Percentiles rank a stretch among this genome's conserved stretches.
These are phyloP conservation scores for Huntiella decipiens DNA, from an alignment of 2,329 filamentous ascomycete species.

Conservation along the genomic window DNA sequence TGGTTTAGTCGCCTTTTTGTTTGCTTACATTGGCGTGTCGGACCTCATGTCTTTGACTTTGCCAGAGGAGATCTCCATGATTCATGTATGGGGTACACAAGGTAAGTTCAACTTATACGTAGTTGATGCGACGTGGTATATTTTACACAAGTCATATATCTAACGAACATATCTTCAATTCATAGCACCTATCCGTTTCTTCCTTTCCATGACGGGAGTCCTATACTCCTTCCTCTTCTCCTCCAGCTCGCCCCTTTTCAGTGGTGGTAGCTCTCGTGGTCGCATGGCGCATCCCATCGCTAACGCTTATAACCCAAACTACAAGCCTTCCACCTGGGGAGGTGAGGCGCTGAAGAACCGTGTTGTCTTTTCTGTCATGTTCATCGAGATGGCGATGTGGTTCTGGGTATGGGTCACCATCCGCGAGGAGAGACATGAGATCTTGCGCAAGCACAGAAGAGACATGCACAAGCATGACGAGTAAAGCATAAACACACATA, in stretches of 20 bases:
- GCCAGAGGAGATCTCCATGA: constrained; percentile 43
- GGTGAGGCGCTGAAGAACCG: constrained; percentile 62
- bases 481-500: neutral
- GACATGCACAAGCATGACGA: constrained; percentile 7
- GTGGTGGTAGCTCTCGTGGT: constrained; percentile 15
- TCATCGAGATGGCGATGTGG: constrained; percentile 69
- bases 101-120: constrained; percentile 27
- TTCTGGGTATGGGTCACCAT: constrained; percentile 67
- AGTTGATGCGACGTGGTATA: constrained; percentile 7
- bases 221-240: constrained; percentile 47
- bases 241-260: constrained; percentile 29
- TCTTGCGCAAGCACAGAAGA: constrained; percentile 19
- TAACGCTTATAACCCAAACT: constrained; percentile 18
- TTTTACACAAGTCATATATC: neutral
- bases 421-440: constrained; percentile 38
- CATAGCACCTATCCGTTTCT: constrained; percentile 42
- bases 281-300: constrained; percentile 20
- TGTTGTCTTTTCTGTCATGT: constrained; percentile 66
- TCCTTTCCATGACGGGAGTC: constrained; percentile 40
- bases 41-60: constrained; percentile 49
- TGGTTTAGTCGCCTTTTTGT: constrained; percentile 51
- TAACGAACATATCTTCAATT: neutral
- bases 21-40: constrained; percentile 39
- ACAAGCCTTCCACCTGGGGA: constrained; percentile 26
- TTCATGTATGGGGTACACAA: constrained; percentile 48